A percentile compares a stretch with the other conserved stretches of the same genome.
Conservation (phyloP, 2,329 filamentous ascomycete species). For the Truncatella angustata region DNA sequence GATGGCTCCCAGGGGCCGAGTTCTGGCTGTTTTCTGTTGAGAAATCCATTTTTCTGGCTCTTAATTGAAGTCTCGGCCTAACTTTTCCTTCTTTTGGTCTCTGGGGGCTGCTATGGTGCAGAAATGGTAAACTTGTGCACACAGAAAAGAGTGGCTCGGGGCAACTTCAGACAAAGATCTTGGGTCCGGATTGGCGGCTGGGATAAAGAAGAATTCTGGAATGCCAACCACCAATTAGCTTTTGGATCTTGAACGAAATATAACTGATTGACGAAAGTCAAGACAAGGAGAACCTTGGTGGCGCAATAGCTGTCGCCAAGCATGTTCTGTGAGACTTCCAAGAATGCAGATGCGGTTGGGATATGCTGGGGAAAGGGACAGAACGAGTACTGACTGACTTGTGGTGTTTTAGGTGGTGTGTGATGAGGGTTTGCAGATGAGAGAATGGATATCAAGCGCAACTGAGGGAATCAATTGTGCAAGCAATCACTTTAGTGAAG, state of each 20-base stretch:
- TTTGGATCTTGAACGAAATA: background rate
- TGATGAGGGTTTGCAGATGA: background rate
- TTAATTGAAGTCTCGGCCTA: background rate
- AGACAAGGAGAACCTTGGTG: too few species aligned
- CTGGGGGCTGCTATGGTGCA: too few species aligned
- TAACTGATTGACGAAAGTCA: background rate
- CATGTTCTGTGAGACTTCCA: too few species aligned
- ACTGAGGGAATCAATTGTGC: too few species aligned
- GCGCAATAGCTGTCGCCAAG: too few species aligned
- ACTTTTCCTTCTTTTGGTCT: background rate
- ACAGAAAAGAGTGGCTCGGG: too few species aligned
- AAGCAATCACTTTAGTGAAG: too few species aligned
- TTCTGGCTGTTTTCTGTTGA: conserved; percentile 65
- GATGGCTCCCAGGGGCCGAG: conserved; percentile 59
- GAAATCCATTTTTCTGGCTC: conserved; percentile 44
- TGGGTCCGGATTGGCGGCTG: background rate
- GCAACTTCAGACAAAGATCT: conserved; percentile 6
- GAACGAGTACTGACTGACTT: conserved; percentile 3
- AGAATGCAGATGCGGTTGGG: background rate
- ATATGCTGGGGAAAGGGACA: background rate
- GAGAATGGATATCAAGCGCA: background rate
- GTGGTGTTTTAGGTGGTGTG: background rate
- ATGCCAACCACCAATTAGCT: conserved; percentile 3
- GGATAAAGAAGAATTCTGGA: conserved; percentile 7
- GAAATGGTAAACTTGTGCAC: too few species aligned